phyloP scores from a whole-genome alignment of 805 yeast species.

The Hagleromyces aurorensis region DNA sequence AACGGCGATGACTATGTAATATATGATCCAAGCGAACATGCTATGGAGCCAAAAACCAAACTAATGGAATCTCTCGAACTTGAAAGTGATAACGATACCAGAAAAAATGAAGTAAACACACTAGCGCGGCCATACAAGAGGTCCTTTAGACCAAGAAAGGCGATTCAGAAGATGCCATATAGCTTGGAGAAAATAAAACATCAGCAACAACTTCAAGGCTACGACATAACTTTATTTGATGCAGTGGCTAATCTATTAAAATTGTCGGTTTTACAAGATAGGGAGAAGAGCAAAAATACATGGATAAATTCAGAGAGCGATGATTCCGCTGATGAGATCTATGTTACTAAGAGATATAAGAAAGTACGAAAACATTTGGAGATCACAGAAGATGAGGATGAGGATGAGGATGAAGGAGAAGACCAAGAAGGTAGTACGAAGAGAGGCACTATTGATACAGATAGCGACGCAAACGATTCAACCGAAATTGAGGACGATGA shows the following conservation, averaged over 20 bases:
- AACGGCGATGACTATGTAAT: no score
- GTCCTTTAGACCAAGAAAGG: conserved; percentile 26
- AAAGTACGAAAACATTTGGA: no score
- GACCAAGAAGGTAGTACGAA: conserved; percentile 1
- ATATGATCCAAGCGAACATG: no score
- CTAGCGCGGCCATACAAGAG: conserved; percentile 15
- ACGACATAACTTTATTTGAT: conserved; percentile 23
- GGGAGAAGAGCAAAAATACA: neutral
- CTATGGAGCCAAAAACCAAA: no score
- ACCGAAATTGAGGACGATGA: conserved; percentile 5
- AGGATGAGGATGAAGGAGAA: no score
- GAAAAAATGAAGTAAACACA: no score
- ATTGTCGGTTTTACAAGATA: conserved; percentile 8
- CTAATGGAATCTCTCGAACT: no score
- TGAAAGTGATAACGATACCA: no score
- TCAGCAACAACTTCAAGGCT: conserved; percentile 25
- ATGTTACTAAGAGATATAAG: neutral
- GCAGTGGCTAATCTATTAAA: conserved; percentile 14
- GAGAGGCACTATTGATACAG: neutral
- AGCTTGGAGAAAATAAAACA: conserved; percentile 30
- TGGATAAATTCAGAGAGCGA: neutral
- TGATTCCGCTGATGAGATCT: neutral
- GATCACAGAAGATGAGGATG: neutral
- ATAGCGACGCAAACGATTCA: neutral
- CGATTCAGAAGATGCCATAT: conserved; percentile 31